Percentiles rank a stretch among this genome's conserved stretches.
These are phyloP conservation scores for Lithohypha guttulata DNA, from an alignment of 2,329 filamentous ascomycete genomes.

Conservation along the genomic window DNA sequence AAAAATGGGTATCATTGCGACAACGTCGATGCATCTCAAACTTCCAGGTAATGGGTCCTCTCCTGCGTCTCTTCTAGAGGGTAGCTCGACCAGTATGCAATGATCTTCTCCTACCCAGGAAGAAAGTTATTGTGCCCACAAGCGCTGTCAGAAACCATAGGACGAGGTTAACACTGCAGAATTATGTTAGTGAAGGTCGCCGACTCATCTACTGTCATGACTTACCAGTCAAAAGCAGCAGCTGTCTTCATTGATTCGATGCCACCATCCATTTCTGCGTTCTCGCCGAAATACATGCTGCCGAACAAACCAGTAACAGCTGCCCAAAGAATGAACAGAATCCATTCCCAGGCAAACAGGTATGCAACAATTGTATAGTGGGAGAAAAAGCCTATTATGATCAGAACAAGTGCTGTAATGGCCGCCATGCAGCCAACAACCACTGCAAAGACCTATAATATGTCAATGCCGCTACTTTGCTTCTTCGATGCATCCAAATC, in stretches of 20 bases:
- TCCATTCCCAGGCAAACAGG: constrained; percentile 55
- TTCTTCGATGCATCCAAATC: constrained; percentile 15
- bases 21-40: constrained; percentile 1
- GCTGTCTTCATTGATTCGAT: constrained; percentile 73
- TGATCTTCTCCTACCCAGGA: not conserved
- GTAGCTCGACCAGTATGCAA: constrained; percentile 1
- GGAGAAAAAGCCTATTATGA: constrained; percentile 47
- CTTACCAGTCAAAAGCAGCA: constrained; percentile 64
- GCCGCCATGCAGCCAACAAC: constrained; percentile 57
- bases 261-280: constrained; percentile 52
- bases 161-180: constrained; percentile 47
- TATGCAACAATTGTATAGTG: constrained; percentile 27
- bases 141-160: constrained; percentile 64
- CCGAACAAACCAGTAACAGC: constrained; percentile 76
- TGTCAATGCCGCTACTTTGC: not conserved
- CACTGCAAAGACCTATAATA: constrained; percentile 55
- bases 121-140: constrained; percentile 1
- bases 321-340: constrained; percentile 70
- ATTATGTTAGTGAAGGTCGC: too few species aligned
- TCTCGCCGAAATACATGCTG: constrained; percentile 62
- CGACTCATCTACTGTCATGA: too few species aligned
- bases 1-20: not conserved
- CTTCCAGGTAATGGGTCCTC: constrained; percentile 1
- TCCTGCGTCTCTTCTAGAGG: not conserved
- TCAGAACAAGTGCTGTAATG: constrained; percentile 54